Evolutionary conservation across 78 protist genomes (phyloP).

Genomic region (Cavenderia fasciculata): DNA sequence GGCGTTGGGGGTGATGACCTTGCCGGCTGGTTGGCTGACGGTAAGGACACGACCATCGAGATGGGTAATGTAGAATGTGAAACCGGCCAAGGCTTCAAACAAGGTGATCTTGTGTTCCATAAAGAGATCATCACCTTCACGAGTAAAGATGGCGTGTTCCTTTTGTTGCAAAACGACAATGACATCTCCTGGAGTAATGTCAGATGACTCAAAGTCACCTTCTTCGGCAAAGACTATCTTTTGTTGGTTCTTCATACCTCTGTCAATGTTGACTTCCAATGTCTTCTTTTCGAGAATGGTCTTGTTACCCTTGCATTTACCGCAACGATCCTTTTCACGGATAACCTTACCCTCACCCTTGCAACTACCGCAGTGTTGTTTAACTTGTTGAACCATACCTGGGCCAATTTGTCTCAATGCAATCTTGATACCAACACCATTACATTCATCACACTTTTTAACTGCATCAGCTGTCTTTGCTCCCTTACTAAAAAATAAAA

Average conservation of each 20-base stretch:
- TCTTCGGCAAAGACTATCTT: constrained; percentile 95
- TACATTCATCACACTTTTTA: constrained; percentile 86
- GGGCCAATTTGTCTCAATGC: constrained; percentile 90
- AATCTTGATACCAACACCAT: constrained; percentile 89
- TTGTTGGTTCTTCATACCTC: constrained; percentile 94
- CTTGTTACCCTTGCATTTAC: constrained; percentile 90
- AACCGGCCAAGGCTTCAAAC: constrained; percentile 96
- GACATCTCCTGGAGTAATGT: constrained; percentile 95
- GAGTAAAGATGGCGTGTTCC: constrained; percentile 89
- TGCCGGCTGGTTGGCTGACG: constrained; percentile 76
- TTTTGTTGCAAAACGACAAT: constrained; percentile 91
- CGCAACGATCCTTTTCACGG: constrained; percentile 88
- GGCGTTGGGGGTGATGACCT: constrained; percentile 88
- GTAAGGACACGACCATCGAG: constrained; percentile 93
- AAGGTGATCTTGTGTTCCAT: constrained; percentile 86
- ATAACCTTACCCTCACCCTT: constrained; percentile 91
- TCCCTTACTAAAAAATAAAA: constrained; percentile 38
- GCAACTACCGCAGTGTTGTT: constrained; percentile 87
- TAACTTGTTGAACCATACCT: constrained; percentile 94
- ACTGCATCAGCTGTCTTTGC: constrained; percentile 65
- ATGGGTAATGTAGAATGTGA: constrained; percentile 85
- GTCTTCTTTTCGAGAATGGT: constrained; percentile 86
- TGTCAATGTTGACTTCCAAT: constrained; percentile 94
- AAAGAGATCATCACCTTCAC: constrained; percentile 93
- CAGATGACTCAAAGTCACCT: constrained; percentile 95